These are phyloP conservation scores for Penicillium hesseltinei DNA, from an alignment of 2,329 filamentous ascomycete genomes.

Conservation along the genomic window DNA sequence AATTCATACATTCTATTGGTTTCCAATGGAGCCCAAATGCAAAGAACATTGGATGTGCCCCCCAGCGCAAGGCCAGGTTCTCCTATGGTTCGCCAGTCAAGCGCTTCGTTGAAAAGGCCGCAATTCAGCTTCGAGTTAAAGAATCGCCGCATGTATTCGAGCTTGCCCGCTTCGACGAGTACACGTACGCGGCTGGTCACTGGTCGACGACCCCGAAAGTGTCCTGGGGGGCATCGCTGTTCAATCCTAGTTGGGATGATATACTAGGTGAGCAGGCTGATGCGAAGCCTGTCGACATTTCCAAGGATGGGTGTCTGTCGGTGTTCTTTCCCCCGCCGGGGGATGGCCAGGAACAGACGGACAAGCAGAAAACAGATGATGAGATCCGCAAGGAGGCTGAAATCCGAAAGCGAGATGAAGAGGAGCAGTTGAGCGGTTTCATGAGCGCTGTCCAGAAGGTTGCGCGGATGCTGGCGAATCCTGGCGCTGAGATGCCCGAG, in stretches of 20 bases:
- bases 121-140: slow-evolving; percentile 40
- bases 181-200: slow-evolving; percentile 6
- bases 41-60: slow-evolving; percentile 23
- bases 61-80: slow-evolving; percentile 34
- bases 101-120: slow-evolving; percentile 40
- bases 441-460: slow-evolving; percentile 4
- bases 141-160: slow-evolving; percentile 45
- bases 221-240: slow-evolving; percentile 40
- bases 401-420: background rate
- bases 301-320: background rate
- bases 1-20: background rate
- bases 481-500: background rate
- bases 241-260: slow-evolving; percentile 43
- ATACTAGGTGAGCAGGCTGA: slow-evolving; percentile 27
- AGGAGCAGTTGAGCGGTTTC: background rate
- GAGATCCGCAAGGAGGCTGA: background rate
- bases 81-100: slow-evolving; percentile 26
- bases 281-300: background rate
- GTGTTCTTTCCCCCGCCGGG: background rate
- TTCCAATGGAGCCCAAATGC: slow-evolving; percentile 8
- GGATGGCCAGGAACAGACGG: background rate
- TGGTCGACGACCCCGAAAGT: slow-evolving; percentile 19
- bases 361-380: background rate
- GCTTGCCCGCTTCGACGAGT: slow-evolving; percentile 44
- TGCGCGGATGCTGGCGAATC: slow-evolving; percentile 2